These are phyloP conservation scores for Candida insectalens DNA, from an alignment of 805 yeast genomes.

Conservation along the genomic window DNA sequence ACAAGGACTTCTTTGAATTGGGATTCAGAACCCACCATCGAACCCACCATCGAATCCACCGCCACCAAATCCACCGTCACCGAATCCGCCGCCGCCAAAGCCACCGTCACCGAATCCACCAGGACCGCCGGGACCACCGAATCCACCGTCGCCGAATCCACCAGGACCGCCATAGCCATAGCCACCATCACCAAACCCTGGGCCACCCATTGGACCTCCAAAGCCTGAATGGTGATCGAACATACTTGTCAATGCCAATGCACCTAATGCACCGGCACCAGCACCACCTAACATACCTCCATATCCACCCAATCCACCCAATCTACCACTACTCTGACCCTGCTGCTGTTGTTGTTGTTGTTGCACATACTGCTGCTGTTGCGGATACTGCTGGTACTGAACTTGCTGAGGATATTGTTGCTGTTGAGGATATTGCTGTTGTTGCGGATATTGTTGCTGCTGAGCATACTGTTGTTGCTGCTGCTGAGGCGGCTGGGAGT, in stretches of 20 bases:
- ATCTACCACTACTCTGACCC: not conserved
- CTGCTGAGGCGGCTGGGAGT: conserved; percentile 6
- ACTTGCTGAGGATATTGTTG: conserved; percentile 3
- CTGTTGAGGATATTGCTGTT: conserved; percentile 4
- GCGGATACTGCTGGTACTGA: conserved; percentile 5
- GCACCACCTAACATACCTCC: conserved; percentile 23
- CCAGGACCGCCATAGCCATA: conserved; percentile 3
- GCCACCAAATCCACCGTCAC: conserved; percentile 8
- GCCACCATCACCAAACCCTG: conserved; percentile 4
- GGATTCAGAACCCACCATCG: conserved; percentile 5
- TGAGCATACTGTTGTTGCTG: conserved; percentile 4
- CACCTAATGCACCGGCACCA: conserved; percentile 18
- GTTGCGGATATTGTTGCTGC: conserved; percentile 7
- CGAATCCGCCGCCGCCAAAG: conserved; percentile 6
- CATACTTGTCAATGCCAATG: not conserved
- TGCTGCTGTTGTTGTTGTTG: conserved; percentile 2
- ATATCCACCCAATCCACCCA: conserved; percentile 15
- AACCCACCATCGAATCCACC: conserved; percentile 15
- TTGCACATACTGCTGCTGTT: conserved; percentile 3
- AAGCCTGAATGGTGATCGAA: not conserved
- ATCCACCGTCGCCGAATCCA: conserved; percentile 4
- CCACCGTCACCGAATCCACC: conserved; percentile 4
- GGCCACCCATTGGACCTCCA: conserved; percentile 18
- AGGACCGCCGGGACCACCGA: conserved; percentile 4
- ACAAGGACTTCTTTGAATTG: not conserved